Conservation (phyloP, 129 eudicot genomes). For the Scalesia atractyloides region DNA sequence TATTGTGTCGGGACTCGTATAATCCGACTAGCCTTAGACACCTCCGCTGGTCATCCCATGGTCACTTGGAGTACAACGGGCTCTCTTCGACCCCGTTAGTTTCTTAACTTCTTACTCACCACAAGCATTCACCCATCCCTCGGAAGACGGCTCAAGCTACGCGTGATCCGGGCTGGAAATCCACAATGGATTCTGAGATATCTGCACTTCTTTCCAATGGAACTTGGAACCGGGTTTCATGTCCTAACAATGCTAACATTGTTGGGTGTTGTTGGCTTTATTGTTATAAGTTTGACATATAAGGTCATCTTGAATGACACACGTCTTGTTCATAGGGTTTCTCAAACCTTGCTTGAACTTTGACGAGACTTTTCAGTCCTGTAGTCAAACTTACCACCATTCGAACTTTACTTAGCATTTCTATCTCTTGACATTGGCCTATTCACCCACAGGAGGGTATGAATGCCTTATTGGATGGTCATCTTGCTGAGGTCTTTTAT, state of each 20-base stretch:
- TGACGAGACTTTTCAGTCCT: not conserved
- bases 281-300: not conserved
- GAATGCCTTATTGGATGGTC: not conserved
- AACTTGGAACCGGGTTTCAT: not conserved
- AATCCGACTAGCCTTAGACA: too few relatives aligned
- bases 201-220: not conserved
- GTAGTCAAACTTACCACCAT: not conserved
- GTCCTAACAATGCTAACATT: not conserved
- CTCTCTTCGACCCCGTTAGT: too few relatives aligned
- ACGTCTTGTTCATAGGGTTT: not conserved
- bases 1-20: too few relatives aligned
- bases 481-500: not conserved
- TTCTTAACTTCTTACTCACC: too few relatives aligned
- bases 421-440: not conserved
- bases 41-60: too few relatives aligned
- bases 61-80: too few relatives aligned
- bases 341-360: not conserved
- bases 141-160: not conserved
- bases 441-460: not conserved
- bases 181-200: not conserved
- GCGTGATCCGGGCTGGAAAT: not conserved
- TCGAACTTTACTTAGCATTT: not conserved
- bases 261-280: not conserved
- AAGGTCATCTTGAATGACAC: not conserved
- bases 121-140: not conserved